Percentiles rank a stretch among this genome's conserved stretches.
phyloP scores from a whole-genome alignment of 345 rosid genomes.

The Lepidium africanum region DNA sequence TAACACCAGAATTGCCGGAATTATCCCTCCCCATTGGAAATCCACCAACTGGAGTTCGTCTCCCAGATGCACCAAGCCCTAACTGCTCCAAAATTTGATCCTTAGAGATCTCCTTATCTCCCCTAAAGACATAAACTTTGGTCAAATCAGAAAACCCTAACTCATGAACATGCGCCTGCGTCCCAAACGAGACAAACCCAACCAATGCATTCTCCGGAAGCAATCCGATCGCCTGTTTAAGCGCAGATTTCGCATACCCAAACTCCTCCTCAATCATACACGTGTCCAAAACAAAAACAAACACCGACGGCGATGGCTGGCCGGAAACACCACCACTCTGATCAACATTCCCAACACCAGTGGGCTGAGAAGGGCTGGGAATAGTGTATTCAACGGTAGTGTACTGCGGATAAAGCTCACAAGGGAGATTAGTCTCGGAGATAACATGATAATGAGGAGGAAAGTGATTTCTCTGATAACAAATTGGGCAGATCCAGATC shows the following conservation, averaged over 20 bases:
- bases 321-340: slow-evolving; percentile 23
- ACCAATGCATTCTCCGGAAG: slow-evolving; percentile 91
- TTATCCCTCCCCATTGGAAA: slow-evolving; percentile 52
- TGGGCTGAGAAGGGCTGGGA: slow-evolving; percentile 33
- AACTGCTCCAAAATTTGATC: slow-evolving; percentile 90
- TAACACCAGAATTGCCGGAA: slow-evolving; percentile 39
- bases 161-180: slow-evolving; percentile 95
- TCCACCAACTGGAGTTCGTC: slow-evolving; percentile 47
- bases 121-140: slow-evolving; percentile 89
- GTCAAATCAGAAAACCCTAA: slow-evolving; percentile 86
- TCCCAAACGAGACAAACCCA: slow-evolving; percentile 89
- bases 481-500: slow-evolving; percentile 99
- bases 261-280: slow-evolving; percentile 97
- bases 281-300: slow-evolving; percentile 78
- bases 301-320: slow-evolving; percentile 44
- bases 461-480: slow-evolving; percentile 83
- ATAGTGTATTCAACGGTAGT: slow-evolving; percentile 74
- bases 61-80: slow-evolving; percentile 59
- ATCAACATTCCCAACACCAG: slow-evolving; percentile 38
- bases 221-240: slow-evolving; percentile 84
- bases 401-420: slow-evolving; percentile 83
- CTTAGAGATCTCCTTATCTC: slow-evolving; percentile 70
- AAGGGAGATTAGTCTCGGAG: slow-evolving; percentile 85
- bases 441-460: slow-evolving; percentile 77
- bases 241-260: slow-evolving; percentile 57